Base-by-base conservation (phyloP, 495 filamentous ascomycete species). In the Immersiella caudata region DNA sequence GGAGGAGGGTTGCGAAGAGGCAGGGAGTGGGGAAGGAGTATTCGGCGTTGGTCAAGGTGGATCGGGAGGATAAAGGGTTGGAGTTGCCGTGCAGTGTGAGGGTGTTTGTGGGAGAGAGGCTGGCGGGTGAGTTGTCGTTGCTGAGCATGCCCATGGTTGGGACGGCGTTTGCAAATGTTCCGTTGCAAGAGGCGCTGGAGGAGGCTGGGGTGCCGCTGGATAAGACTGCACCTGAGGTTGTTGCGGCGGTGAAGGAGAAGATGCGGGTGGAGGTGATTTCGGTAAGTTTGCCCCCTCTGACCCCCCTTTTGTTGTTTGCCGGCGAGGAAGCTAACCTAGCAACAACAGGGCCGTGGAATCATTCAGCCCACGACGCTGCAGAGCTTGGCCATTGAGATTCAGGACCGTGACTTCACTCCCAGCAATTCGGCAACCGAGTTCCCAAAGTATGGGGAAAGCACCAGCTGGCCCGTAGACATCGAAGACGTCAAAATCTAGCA, bases 71-170 rank as follows among this genome's bases (percentile, higher is more conserved):
- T 46, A 0, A 54, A n/a, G 26, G 27, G 24, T 59, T 77, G 6
- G 67, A 58, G 1, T 62, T 77, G 1, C 77, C 77, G 0, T 77
- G 73, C 64, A 66, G 56, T 14, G 70, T 79, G 22, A 56, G 74
- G 55, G 62, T 79, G 22, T 69, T 68, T 12, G 40, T 75, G 20
- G 68, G 67, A n/a, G 71, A 62, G 6, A 25, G 20, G 0, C 18
- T 58, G 16, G 54, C 60, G 49, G 65, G 65, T 18, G 59, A 65
- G 12, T 40, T 64, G 22, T 18, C 65, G 21, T 52, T 70, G 26
- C 14, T 67, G 65, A 54, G 36, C 8, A 70, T 70, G 65, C 68
- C 68, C 0, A 52, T 21, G 25, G 50, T 33, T 12, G 68, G 68
- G 0, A 52, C 59, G 6, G 68, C 58, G 4, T 58, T 24, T 14